Percentiles rank a stretch among this genome's conserved stretches.
Evolutionary conservation across 1,284 basidiomycete species (phyloP).

Genomic region (Irpex sp.): DNA sequence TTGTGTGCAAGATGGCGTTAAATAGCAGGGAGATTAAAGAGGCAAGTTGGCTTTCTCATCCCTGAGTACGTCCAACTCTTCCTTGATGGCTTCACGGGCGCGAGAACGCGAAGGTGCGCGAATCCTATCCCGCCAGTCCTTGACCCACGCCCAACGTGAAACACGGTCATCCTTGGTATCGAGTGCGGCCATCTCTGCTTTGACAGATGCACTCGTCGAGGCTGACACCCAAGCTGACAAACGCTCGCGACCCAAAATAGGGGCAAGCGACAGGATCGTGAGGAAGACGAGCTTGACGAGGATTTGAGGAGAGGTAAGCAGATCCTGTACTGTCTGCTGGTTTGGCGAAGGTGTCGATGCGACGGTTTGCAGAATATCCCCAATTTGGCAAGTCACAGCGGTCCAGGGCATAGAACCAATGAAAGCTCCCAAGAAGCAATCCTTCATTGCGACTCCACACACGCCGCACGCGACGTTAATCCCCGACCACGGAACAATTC

Average conservation of each 20-base stretch:
- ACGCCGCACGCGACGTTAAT: conserved; percentile 93
- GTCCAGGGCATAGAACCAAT: conserved; percentile 81
- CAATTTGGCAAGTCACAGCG: conserved; percentile 83
- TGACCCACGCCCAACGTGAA: conserved; percentile 52
- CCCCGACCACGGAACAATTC: conserved; percentile 90
- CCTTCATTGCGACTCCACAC: conserved; percentile 67
- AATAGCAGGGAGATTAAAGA: conserved; percentile 13
- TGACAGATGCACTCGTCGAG: conserved; percentile 7
- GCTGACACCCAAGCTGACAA: conserved; percentile 51
- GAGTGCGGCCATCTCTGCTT: conserved; percentile 3
- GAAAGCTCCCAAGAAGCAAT: conserved; percentile 77
- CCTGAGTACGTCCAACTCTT: conserved; percentile 23
- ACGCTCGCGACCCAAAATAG: conserved; percentile 64
- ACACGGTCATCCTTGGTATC: conserved; percentile 32
- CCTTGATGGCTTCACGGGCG: conserved; percentile 17
- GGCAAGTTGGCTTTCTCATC: conserved; percentile 24
- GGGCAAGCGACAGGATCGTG: conserved; percentile 71
- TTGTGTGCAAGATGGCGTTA: neutral
- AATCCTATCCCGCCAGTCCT: conserved; percentile 52
- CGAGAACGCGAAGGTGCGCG: conserved; percentile 40
- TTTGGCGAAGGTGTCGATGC: conserved; percentile 62
- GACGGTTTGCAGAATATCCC: conserved; percentile 76
- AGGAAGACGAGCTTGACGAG: conserved; percentile 68
- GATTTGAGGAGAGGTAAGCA: conserved; percentile 66
- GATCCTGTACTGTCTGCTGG: conserved; percentile 64